Evolutionary conservation across 2,329 filamentous ascomycete species (phyloP).

Genomic region (Cercospora sp.): DNA sequence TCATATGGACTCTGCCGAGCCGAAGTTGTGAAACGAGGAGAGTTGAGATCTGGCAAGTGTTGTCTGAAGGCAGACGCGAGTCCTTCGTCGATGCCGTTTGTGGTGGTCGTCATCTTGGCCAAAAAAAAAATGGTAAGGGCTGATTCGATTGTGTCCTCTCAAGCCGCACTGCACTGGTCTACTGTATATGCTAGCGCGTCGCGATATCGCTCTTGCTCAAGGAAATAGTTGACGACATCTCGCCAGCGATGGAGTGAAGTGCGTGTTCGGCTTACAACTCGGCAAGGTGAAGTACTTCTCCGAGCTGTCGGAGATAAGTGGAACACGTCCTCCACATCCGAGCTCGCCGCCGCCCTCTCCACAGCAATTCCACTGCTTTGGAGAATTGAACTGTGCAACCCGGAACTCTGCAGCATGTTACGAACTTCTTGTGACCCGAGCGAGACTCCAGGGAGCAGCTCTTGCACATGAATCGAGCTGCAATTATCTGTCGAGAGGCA

Average conservation of each 20-base stretch:
- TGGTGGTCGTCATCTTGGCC: slow-evolving; percentile 10
- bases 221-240: background rate
- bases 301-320: background rate
- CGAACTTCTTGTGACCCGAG: background rate
- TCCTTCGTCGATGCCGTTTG: slow-evolving; percentile 19
- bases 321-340: background rate
- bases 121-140: background rate
- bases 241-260: background rate
- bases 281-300: background rate
- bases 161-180: background rate
- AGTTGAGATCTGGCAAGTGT: slow-evolving; percentile 61
- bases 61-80: slow-evolving; percentile 50
- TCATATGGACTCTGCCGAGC: slow-evolving; percentile 61
- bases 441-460: background rate
- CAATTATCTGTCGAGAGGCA: background rate
- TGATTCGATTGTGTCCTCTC: background rate
- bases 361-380: background rate
- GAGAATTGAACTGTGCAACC: background rate
- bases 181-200: background rate
- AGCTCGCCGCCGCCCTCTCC: background rate
- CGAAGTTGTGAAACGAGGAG: slow-evolving; percentile 62
- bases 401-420: background rate
- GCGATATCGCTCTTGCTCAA: background rate
- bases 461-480: background rate
- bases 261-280: background rate